A percentile compares a stretch with the other conserved stretches of the same genome.
These are phyloP conservation scores for Cercospora canescens DNA, from an alignment of 2,329 filamentous ascomycete species.

Conservation along the genomic window DNA sequence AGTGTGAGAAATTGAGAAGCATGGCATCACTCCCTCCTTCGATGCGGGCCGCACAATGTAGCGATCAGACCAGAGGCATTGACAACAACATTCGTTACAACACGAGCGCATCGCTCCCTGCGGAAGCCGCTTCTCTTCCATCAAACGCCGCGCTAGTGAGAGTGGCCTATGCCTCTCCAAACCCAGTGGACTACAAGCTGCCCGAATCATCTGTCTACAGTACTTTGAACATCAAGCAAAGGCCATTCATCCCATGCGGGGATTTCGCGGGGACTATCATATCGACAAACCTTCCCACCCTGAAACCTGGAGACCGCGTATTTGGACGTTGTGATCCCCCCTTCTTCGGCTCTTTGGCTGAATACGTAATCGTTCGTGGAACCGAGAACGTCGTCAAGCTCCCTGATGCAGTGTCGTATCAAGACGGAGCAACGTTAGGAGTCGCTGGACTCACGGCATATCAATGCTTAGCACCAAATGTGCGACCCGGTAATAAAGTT, in stretches of 20 bases:
- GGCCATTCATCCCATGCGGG: constrained; percentile 49
- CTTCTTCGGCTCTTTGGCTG: constrained; percentile 39
- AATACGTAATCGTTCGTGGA: constrained; percentile 36
- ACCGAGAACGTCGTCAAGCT: constrained; percentile 31
- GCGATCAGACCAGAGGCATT: constrained; percentile 31
- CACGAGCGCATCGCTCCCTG: constrained; percentile 29
- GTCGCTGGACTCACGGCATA: constrained; percentile 43
- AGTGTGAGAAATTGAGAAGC: too few species aligned
- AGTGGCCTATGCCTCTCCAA: constrained; percentile 47
- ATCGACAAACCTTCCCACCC: constrained; percentile 29
- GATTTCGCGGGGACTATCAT: constrained; percentile 56
- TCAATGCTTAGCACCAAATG: constrained; percentile 39
- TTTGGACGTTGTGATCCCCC: constrained; percentile 39
- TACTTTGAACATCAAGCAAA: constrained; percentile 33
- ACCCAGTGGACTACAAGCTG: constrained; percentile 55
- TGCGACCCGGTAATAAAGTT: constrained; percentile 51
- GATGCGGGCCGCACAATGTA: constrained; percentile 35
- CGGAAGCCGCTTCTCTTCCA: constrained; percentile 21
- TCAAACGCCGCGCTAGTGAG: constrained; percentile 44
- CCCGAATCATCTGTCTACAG: constrained; percentile 44
- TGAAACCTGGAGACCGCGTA: constrained; percentile 41
- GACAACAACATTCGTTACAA: constrained; percentile 37
- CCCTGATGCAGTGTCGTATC: constrained; percentile 35
- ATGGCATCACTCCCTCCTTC: constrained; percentile 1
- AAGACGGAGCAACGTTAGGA: constrained; percentile 40